Percentiles rank a stretch among this genome's conserved stretches.
phyloP scores from a whole-genome alignment of 2,329 filamentous ascomycete species.

The Zymoseptoria tritici region DNA sequence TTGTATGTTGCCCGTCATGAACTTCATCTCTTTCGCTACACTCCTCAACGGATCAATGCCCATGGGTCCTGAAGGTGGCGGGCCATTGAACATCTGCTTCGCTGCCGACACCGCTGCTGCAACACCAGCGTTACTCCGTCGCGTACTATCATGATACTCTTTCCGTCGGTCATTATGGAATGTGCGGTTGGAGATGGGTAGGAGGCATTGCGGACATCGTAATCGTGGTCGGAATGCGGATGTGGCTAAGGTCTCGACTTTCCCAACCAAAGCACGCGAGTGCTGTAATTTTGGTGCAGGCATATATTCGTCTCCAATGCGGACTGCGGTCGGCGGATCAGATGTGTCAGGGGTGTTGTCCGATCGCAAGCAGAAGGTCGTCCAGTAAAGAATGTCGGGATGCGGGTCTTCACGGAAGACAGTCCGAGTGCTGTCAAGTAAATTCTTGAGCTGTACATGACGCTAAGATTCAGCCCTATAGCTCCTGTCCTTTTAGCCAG shows the following conservation, averaged over 20 bases:
- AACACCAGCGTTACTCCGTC: slow-evolving; percentile 53
- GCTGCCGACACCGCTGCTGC: slow-evolving; percentile 62
- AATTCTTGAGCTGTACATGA: background rate
- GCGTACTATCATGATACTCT: slow-evolving; percentile 30
- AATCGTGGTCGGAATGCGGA: slow-evolving; percentile 9
- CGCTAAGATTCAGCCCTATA: background rate
- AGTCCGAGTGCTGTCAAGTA: background rate
- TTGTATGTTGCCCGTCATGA: slow-evolving; percentile 85
- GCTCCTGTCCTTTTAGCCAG: background rate
- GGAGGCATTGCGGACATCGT: slow-evolving; percentile 28
- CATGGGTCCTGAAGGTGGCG: slow-evolving; percentile 58
- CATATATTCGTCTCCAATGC: slow-evolving; percentile 22
- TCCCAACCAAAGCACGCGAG: slow-evolving; percentile 29
- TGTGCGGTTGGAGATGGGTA: slow-evolving; percentile 20
- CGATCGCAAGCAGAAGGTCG: background rate
- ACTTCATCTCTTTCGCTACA: slow-evolving; percentile 95
- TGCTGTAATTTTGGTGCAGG: slow-evolving; percentile 25
- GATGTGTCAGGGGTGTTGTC: background rate
- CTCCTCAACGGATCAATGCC: slow-evolving; percentile 79
- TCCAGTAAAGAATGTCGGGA: background rate
- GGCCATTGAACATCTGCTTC: slow-evolving; percentile 63
- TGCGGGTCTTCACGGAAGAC: background rate
- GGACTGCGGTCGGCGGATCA: background rate
- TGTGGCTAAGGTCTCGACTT: slow-evolving; percentile 19
- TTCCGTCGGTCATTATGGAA: slow-evolving; percentile 25